Evolutionary conservation across 2,329 filamentous ascomycete genomes (phyloP), one percentile per base, ranked within the genome.

Genomic region (Botrytis porri): DNA sequence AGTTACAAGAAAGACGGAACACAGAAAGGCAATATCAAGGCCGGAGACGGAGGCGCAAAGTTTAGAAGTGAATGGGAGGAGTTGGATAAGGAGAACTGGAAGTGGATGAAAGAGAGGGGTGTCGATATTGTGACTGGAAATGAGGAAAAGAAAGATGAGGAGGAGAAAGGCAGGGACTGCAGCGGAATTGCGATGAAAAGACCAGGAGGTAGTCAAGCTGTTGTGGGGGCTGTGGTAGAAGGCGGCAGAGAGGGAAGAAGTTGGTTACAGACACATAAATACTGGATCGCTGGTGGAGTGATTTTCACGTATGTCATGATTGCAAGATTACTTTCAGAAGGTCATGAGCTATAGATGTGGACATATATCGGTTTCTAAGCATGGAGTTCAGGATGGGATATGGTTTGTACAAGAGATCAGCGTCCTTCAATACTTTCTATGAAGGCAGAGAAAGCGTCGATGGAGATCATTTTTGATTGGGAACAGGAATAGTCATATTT

Each of bases 1-100:
- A 79, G 75, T 35, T 77, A 70, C 60, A 77, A 77, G 81, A 76
- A 74, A 39, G 75, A 75, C 6, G 81, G 84, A 4, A 84, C 84
- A 1, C 84, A 84, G 73, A 93, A 91, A 81, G 93, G 93, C 16
- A 93, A 97, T 75, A 88, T 98, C 80, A 97, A 95, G 83, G 92
- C 92, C 4, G 96, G 96, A 35, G 96, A 99, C 80, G 95, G 95
- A 20, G 96, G 96, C 5, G 89, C 91, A 79, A 97, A 97, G 83
- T 99, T 99, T 82, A 88, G 90, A 72, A 85, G 88, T 18, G 94
- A 98, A 83, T 99, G 95, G 94, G 90, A 93, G 25, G 95, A 98
- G 64, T 80, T 97, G 35, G 94, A 99, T 80, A 85, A 88, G 75
- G 93, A 96, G 84, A 99, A 99, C 81, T 93, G 92, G 90, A 90